These are phyloP conservation scores for Lyophyllum semitale DNA, from an alignment of 768 basidiomycete genomes.

Conservation along the genomic window DNA sequence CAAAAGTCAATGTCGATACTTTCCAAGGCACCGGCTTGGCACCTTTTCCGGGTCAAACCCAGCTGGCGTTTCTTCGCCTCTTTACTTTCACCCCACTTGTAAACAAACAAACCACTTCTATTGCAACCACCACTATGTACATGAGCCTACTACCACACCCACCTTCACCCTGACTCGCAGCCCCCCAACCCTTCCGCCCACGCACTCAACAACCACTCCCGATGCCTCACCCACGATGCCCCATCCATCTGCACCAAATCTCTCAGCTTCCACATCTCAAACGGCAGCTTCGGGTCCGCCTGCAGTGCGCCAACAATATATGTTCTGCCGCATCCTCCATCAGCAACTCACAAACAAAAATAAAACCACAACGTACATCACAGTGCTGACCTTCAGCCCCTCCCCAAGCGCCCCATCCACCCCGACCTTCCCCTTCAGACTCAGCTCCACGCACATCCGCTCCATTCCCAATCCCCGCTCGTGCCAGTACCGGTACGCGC, in stretches of 20 bases:
- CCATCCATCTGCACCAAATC: slow-evolving; percentile 32
- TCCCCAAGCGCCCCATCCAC: slow-evolving; percentile 15
- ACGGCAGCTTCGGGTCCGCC: slow-evolving; percentile 25
- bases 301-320: slow-evolving; percentile 34
- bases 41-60: too few relatives aligned
- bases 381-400: slow-evolving; percentile 27
- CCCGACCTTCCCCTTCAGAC: slow-evolving; percentile 15
- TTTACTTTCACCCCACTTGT: too few relatives aligned
- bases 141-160: too few relatives aligned
- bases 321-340: slow-evolving; percentile 21
- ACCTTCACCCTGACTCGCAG: slow-evolving; percentile 16
- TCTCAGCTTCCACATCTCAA: slow-evolving; percentile 28
- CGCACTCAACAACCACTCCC: slow-evolving; percentile 23
- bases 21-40: too few relatives aligned
- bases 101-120: too few relatives aligned
- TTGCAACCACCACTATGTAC: too few relatives aligned
- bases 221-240: slow-evolving; percentile 29
- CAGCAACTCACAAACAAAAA: too few relatives aligned
- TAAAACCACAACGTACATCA: slow-evolving; percentile 40
- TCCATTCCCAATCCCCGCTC: slow-evolving; percentile 26
- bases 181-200: slow-evolving; percentile 8
- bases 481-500: slow-evolving; percentile 37
- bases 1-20: too few relatives aligned
- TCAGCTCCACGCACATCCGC: slow-evolving; percentile 29
- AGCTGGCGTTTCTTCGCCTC: too few relatives aligned